Evolutionary conservation across 2,329 filamentous ascomycete species (phyloP).

Genomic region (Fusarium sp.): DNA sequence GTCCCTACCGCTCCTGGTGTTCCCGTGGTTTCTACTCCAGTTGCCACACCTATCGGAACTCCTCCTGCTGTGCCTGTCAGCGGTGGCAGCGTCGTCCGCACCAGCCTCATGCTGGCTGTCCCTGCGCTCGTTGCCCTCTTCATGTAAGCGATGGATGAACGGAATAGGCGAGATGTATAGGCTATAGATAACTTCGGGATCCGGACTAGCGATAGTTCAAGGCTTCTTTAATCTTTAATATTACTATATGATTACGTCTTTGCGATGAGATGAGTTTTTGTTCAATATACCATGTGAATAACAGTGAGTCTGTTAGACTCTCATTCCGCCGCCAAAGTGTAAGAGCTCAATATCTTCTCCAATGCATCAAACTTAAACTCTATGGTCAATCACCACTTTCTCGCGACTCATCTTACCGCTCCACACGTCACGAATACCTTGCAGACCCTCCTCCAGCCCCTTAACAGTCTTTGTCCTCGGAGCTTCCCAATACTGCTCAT

Average conservation of each 20-base stretch:
- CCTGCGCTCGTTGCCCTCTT: slow-evolving; percentile 32
- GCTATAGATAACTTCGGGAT: neutral
- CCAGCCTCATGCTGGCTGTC: slow-evolving; percentile 27
- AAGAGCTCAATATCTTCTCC: too few species aligned
- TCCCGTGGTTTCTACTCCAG: neutral
- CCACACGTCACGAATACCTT: slow-evolving; percentile 15
- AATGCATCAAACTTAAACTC: too few species aligned
- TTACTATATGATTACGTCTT: neutral
- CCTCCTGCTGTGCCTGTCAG: slow-evolving; percentile 28
- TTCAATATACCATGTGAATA: too few species aligned
- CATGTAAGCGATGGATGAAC: slow-evolving; percentile 20
- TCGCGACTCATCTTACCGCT: slow-evolving; percentile 5
- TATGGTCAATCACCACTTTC: slow-evolving; percentile 10
- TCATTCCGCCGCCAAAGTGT: too few species aligned
- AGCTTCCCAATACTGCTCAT: slow-evolving; percentile 2
- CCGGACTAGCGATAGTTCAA: slow-evolving; percentile 13
- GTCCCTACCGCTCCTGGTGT: neutral
- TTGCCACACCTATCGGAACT: slow-evolving; percentile 5
- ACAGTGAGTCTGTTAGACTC: too few species aligned
- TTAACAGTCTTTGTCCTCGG: neutral
- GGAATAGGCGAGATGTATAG: slow-evolving; percentile 8
- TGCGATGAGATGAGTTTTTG: too few species aligned
- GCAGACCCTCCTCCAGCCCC: slow-evolving; percentile 12
- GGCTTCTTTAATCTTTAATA: slow-evolving; percentile 35
- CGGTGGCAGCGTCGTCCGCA: slow-evolving; percentile 26